Evolutionary conservation across 2,329 filamentous ascomycete genomes (phyloP), one percentile per base, ranked within the genome.

Genomic region (Aspergillus arachidicola): DNA sequence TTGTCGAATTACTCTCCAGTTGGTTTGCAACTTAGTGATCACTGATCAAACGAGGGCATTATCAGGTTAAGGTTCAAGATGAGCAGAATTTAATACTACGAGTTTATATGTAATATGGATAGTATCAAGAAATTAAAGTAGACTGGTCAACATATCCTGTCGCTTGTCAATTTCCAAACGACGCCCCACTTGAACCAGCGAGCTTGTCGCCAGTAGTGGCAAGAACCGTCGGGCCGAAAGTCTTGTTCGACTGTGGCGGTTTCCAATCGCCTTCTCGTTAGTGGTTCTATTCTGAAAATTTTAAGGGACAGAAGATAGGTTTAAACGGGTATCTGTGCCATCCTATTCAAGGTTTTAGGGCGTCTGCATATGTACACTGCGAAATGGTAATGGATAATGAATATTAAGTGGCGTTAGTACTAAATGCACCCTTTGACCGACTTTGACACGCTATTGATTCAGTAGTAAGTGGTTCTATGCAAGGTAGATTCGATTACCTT

Each of bases 191-290:
- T 54, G 26, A 48, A 48, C 46, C 54, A 59, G 58, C 34, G 43
- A 59, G 58, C 58, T 59, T 59, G 58, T 59, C 48, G 57, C 34
- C 28, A 53, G 12, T 43, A 19, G 57, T 43, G n/a, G 45, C 46
- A 59, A 16, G 57, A 32, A 16, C 45, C 32, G 23, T 38, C 45
- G 32, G n/a, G 26, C 36, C 14, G 16, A 21, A 57, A 57, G 51
- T 54, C 32, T 54, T 30, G 50, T 28, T 38, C 9, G 6, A 16
- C 34, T 16, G 43, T 46, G 43, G 43, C 43, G 43, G 43, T 14
- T 12, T 19, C 41, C 23, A 48, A 28, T 16, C 11, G 23, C 45
- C 6, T 28, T 50, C 7, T 14, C 4, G 28, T 28, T 14, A 28
- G 6, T 26, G 12, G 45, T 11, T 30, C 14, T n/a, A n/a, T 14